Evolutionary conservation across 148 eudicot genomes (phyloP).

Genomic region (Diospyros lotus): DNA sequence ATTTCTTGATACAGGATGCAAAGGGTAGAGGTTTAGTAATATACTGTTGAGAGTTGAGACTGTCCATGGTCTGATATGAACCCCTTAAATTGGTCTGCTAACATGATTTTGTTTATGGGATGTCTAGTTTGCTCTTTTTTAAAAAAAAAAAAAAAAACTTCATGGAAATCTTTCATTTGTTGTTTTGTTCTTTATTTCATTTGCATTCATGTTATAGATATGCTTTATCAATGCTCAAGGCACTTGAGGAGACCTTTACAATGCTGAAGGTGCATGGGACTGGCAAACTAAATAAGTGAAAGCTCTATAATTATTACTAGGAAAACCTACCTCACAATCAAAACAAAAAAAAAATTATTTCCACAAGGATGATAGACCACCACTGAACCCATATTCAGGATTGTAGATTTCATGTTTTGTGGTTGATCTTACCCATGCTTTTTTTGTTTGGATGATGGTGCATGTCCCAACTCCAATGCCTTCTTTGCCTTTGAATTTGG

Average conservation of each 20-base stretch:
- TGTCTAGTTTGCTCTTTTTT: neutral
- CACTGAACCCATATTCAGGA: neutral
- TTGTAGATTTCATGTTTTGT: neutral
- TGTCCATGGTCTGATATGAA: neutral
- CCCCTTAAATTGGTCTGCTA: neutral
- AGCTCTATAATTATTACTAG: neutral
- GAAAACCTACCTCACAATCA: neutral
- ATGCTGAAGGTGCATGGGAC: neutral
- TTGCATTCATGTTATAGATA: no score
- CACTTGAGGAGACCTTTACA: neutral
- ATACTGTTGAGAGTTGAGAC: no score
- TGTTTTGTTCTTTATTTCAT: neutral
- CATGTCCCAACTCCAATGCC: neutral
- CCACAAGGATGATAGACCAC: neutral
- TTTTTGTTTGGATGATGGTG: neutral
- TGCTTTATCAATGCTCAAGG: no score
- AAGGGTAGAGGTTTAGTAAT: conserved; percentile 3
- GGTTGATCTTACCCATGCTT: neutral
- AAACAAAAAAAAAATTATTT: neutral
- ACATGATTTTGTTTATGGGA: neutral
- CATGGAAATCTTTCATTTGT: neutral
- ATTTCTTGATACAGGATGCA: neutral
- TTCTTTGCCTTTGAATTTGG: neutral
- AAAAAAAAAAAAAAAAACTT: no score
- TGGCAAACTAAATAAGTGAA: neutral